Base-by-base conservation (phyloP, 768 basidiomycete species). In the Leccinum sublutescens region DNA sequence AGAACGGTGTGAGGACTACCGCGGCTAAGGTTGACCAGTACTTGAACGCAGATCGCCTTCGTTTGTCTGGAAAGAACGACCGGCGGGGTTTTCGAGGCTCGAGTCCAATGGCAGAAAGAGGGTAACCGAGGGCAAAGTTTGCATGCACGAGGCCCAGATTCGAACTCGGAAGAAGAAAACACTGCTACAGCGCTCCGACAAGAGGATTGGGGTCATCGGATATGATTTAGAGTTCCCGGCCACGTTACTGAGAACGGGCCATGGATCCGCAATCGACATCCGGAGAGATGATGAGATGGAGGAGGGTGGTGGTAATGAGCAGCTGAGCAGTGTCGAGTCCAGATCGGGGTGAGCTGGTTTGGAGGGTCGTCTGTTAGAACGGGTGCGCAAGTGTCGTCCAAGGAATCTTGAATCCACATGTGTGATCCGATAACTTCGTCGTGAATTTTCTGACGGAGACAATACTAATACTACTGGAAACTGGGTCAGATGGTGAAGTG, bases 141-240 rank as follows among this genome's bases (percentile, higher is more conserved):
- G 52, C 64, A 58, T 58, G 56, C 64, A 50, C 51, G 54, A 62
- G 43, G 23, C 60, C 64, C 40, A 58, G 64, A 54, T 56, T 56
- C 54, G 17, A 56, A 43, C 43, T 49, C 38, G 60, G 36, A 62
- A 55, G 54, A 65, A 31, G 52, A 23, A 48, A 23, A 19, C 60
- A 45, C 47, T 54, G 64, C 60, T 54, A 7, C 1, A 43, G 43
- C 56, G 27, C 31, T 23, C 25, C 19, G 33, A 36, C 5, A 23
- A 64, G 12, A 48, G 17, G 53, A 25, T n/a, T 2, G 8, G 19
- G 62, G 51, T 53, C 51, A 60, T 52, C 62, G 38, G 23, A 64
- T 9, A 27, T 23, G n/a, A 19, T 14, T 38, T 31, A 36, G 27
- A 3, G 31, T 55, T 64, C 64, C 36, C 54, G 5, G 36, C 63